Conservation (phyloP, 1,284 basidiomycete species). For the Inonotus hispidus region DNA sequence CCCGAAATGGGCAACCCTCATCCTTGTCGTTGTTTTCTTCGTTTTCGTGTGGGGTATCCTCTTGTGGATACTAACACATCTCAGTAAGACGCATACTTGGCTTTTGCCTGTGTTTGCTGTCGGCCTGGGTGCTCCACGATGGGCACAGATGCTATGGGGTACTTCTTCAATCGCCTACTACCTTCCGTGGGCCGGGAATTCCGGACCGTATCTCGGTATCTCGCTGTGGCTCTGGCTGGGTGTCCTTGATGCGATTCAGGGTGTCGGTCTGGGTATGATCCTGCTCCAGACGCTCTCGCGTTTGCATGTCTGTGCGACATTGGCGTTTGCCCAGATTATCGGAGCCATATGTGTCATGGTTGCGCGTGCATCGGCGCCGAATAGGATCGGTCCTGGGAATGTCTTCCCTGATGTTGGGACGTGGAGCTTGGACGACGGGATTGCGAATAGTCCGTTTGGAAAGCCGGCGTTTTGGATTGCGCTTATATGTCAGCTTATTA, state of each 20-base stretch:
- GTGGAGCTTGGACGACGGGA: slow-evolving; percentile 75
- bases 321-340: slow-evolving; percentile 82
- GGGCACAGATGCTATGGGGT: slow-evolving; percentile 92
- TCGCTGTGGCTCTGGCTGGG: slow-evolving; percentile 92
- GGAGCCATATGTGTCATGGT: slow-evolving; percentile 81
- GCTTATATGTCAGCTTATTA: slow-evolving; percentile 71
- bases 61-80: slow-evolving; percentile 71
- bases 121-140: slow-evolving; percentile 84
- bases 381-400: slow-evolving; percentile 75
- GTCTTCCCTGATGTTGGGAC: slow-evolving; percentile 90
- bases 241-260: slow-evolving; percentile 87
- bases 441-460: slow-evolving; percentile 72
- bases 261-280: slow-evolving; percentile 92
- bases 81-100: slow-evolving; percentile 93
- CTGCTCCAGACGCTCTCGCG: slow-evolving; percentile 88
- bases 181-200: slow-evolving; percentile 83
- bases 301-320: slow-evolving; percentile 86
- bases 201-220: slow-evolving; percentile 82
- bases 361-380: slow-evolving; percentile 81
- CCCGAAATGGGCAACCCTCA: slow-evolving; percentile 74
- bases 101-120: slow-evolving; percentile 89
- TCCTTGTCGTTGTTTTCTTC: slow-evolving; percentile 82
- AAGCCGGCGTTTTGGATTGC: slow-evolving; percentile 85
- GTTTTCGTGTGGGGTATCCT: slow-evolving; percentile 77
- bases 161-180: slow-evolving; percentile 85